Percentiles rank a stretch among this genome's conserved stretches.
These are phyloP conservation scores for Hawksworthiomyces lignivorus DNA, from an alignment of 2,329 filamentous ascomycete genomes.

Conservation along the genomic window DNA sequence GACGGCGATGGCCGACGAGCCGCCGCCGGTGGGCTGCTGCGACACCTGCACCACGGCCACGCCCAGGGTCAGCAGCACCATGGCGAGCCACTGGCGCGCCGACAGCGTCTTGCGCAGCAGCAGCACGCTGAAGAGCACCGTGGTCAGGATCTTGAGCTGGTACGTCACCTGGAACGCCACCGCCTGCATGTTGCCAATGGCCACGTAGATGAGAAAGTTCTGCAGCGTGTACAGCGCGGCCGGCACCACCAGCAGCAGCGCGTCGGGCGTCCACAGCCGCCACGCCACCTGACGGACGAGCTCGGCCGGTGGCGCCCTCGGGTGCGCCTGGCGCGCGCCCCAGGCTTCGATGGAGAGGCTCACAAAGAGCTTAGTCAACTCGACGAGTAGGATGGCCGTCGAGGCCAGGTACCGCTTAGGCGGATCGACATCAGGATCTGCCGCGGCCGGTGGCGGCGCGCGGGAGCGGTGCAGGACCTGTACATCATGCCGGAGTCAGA, in stretches of 20 bases:
- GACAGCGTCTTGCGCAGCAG: constrained; percentile 1
- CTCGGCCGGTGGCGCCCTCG: neutral
- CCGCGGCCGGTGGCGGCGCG: neutral
- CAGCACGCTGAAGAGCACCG: constrained; percentile 5
- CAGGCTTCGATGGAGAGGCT: neutral
- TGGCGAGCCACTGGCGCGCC: constrained; percentile 1
- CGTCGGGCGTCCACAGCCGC: neutral
- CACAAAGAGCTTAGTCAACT: constrained; percentile 1
- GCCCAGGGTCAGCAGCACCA: constrained; percentile 2
- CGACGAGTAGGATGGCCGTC: constrained; percentile 6
- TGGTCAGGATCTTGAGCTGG: constrained; percentile 8
- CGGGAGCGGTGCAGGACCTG: constrained; percentile 7
- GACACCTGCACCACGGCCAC: constrained; percentile 8
- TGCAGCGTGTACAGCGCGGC: constrained; percentile 4
- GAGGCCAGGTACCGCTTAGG: constrained; percentile 2
- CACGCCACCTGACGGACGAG: neutral
- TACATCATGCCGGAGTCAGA: neutral
- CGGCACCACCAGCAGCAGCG: constrained; percentile 2
- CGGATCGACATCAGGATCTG: neutral
- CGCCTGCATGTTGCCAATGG: constrained; percentile 6
- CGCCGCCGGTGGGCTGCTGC: neutral
- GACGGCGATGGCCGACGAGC: too few species aligned
- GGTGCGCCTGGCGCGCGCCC: neutral
- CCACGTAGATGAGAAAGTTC: constrained; percentile 3
- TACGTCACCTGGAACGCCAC: constrained; percentile 5